Evolutionary conservation across 108 stramenopile genomes (phyloP), one percentile per base, ranked within the genome.

Genomic region (Cyclotella atomus): DNA sequence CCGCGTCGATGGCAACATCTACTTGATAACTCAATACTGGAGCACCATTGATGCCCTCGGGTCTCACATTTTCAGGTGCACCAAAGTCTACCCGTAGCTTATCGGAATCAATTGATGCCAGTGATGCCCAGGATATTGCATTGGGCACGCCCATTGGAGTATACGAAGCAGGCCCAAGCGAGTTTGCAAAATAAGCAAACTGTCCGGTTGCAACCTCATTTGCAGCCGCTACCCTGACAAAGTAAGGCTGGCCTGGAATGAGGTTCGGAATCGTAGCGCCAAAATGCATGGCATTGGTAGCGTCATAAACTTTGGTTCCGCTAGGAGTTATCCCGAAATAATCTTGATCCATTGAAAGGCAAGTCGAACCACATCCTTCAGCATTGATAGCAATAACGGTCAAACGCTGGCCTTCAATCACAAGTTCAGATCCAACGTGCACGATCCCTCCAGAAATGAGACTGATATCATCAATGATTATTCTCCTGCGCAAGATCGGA

Each of bases 141-240:
- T 61, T 44, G 19, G 69, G 70, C 33, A 67, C 56, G 46, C 60
- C 82, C 64, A 64, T 71, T 3, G 86, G 86, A 15, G 81, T 47
- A 28, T 53, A 38, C 25, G 86, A 75, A 2, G 57, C 23, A 35
- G 83, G 86, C 23, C 14, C 27, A 30, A 74, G 62, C 14, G 81
- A 83, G 61, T 83, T 81, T 5, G 84, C 88, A 21, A 47, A 68
- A 68, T 64, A 83, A 19, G 71, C 44, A 32, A 67, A 79, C 36
- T 75, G 79, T 19, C 65, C 59, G 15, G 46, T 65, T 23, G 78
- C 63, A 24, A 69, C 59, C 32, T 56, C 67, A 65, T 91, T 88
- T 15, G 21, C 55, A n/a, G 91, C 86, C 0, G 84, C 76, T 21
- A 91, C 84, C 36, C 87, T 70, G 16, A 85, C 59, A 38, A 59